Evolutionary conservation across 192 early-diverging fungal genomes (phyloP).

Genomic region (Mortierella claussenii): DNA sequence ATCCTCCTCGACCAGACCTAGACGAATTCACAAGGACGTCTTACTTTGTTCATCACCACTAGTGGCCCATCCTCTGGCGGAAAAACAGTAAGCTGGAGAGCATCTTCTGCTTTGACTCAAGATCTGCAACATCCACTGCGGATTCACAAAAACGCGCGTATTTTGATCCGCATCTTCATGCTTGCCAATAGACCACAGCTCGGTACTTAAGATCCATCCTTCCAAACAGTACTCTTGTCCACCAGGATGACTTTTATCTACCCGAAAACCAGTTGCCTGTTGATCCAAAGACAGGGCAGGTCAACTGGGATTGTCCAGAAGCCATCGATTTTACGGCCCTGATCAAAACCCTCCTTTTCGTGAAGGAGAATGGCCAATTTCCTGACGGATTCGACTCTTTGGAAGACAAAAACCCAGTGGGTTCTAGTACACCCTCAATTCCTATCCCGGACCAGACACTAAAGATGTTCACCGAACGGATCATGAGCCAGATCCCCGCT

Average conservation of each 20-base stretch:
- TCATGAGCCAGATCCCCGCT: slow-evolving; percentile 9
- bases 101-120: too few relatives aligned
- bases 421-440: slow-evolving; percentile 12
- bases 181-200: slow-evolving; percentile 29
- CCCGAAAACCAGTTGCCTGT: slow-evolving; percentile 74
- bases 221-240: slow-evolving; percentile 67
- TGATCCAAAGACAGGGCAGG: slow-evolving; percentile 60
- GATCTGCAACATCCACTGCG: neutral
- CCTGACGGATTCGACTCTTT: slow-evolving; percentile 51
- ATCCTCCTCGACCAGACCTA: too few relatives aligned
- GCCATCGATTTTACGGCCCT: slow-evolving; percentile 66
- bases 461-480: neutral
- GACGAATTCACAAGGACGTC: neutral
- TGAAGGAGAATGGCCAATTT: slow-evolving; percentile 50
- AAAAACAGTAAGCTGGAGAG: slow-evolving; percentile 76
- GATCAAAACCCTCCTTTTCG: slow-evolving; percentile 31
- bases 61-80: slow-evolving; percentile 80
- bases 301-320: slow-evolving; percentile 86
- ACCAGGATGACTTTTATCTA: slow-evolving; percentile 85
- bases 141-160: neutral
- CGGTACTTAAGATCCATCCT: slow-evolving; percentile 66
- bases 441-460: slow-evolving; percentile 25
- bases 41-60: slow-evolving; percentile 1
- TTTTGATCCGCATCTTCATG: neutral
- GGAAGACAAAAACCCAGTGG: slow-evolving; percentile 54